Base-by-base conservation (phyloP, 2,329 filamentous ascomycete species). In the Colletotrichum sansevieriae region DNA sequence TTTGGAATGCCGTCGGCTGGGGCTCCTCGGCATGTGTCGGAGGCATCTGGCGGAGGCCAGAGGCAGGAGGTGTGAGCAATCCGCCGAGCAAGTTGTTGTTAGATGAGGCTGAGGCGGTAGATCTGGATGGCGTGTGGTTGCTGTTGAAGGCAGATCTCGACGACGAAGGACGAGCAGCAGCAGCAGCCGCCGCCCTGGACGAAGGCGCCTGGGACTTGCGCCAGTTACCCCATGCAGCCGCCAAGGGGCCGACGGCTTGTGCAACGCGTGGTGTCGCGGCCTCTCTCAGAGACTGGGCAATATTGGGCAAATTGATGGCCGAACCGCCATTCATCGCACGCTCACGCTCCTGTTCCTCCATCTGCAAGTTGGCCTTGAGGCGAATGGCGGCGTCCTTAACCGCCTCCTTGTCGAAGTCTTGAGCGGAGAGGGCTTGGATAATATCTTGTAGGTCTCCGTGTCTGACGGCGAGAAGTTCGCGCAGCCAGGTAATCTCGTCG, bases 191-290 rank as follows among this genome's bases (percentile, higher is more conserved):
- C 7, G 85, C 83, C 63, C 78, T 77, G 71, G 85, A 83, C 15
- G 82, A 80, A 6, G 81, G 81, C 64, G 88, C 87, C 73, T 84
- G 86, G 15, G 87, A 88, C 77, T 92, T 95, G 60, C 95, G 91
- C 95, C 95, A 98, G 79, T 91, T 97, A 54, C 94, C 95, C 89
- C 95, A 97, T n/a, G 94, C 95, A n/a, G 94, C 94, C n/a, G 94
- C 88, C 43, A 91, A 78, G 25, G 88, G 89, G 1, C 88, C 93
- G 25, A 97, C 91, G 4, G 91, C 92, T 76, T 97, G 91, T 6
- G 93, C 93, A 15, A 97, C 91, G 37, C 94, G 90, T 4, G 95
- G 95, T 2, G 93, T 92, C 5, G 91, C 90, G 11, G 93, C 91
- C 71, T 95, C 89, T 72, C 88, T 90, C 54, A 95, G 90, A 37